These are phyloP conservation scores for Blyttiomyces sp. DNA, from an alignment of 371 early-diverging fungal genomes.

Conservation along the genomic window DNA sequence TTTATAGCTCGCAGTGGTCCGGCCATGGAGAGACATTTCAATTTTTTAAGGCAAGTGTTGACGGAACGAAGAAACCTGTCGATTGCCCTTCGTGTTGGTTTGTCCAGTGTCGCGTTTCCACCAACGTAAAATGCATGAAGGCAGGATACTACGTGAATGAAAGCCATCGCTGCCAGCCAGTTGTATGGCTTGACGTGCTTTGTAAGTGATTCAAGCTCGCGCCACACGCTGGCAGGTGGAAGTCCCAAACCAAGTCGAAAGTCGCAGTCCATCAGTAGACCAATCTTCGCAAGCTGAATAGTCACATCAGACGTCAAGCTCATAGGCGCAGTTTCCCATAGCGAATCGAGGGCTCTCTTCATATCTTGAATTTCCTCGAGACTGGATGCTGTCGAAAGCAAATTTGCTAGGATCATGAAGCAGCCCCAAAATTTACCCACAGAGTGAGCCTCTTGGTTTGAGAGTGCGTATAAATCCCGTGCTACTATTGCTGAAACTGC, in stretches of 20 bases:
- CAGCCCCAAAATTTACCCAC: conserved; percentile 30
- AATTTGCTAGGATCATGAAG: conserved; percentile 20
- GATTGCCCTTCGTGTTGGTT: neutral
- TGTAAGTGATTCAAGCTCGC: neutral
- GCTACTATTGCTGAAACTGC: conserved; percentile 9
- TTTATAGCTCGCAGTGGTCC: conserved; percentile 19
- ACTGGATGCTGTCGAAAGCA: conserved; percentile 12
- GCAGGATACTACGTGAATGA: conserved; percentile 1
- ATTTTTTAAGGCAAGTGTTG: conserved; percentile 8
- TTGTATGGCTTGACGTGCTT: neutral
- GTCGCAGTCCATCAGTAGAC: conserved; percentile 6
- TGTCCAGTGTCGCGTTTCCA: neutral
- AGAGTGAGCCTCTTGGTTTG: conserved; percentile 25
- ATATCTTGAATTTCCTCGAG: conserved; percentile 19
- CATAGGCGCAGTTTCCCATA: conserved; percentile 11
- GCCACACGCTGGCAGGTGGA: neutral
- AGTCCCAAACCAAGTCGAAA: neutral
- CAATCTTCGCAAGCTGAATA: neutral
- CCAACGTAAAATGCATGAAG: too few species aligned
- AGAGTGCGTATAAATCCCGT: conserved; percentile 22
- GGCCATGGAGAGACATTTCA: conserved; percentile 14
- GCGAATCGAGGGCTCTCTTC: neutral
- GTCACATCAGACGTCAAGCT: neutral
- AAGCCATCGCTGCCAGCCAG: conserved; percentile 6
- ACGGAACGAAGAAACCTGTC: conserved; percentile 10